Conservation (phyloP, 2,329 filamentous ascomycete species). For the Diplodia mutila region DNA sequence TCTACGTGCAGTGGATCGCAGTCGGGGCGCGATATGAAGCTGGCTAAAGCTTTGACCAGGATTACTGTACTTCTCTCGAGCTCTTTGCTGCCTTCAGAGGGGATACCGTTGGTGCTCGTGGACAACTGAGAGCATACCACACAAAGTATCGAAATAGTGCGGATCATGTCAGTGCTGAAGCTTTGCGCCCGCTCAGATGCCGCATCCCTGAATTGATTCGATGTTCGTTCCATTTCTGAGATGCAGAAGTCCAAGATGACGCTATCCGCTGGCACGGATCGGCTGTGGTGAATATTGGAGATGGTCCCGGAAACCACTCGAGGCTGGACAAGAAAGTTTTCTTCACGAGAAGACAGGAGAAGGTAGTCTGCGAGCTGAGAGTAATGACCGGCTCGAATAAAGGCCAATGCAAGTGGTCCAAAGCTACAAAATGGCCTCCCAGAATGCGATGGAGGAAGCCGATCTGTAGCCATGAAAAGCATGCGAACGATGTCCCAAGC, state of each 20-base stretch:
- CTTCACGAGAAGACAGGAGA: slow-evolving; percentile 39
- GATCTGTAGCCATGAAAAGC: slow-evolving; percentile 70
- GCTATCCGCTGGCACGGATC: neutral
- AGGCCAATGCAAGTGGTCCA: slow-evolving; percentile 49
- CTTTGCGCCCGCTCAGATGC: slow-evolving; percentile 48
- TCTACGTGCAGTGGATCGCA: slow-evolving; percentile 51
- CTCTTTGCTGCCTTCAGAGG: slow-evolving; percentile 23
- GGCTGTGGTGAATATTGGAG: neutral
- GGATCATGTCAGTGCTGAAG: slow-evolving; percentile 55
- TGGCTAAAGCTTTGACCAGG: slow-evolving; percentile 38
- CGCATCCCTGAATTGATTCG: slow-evolving; percentile 50
- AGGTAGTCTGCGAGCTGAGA: slow-evolving; percentile 54
- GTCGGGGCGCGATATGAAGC: slow-evolving; percentile 41
- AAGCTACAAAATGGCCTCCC: slow-evolving; percentile 40
- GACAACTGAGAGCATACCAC: slow-evolving; percentile 39
- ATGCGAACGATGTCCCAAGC: slow-evolving; percentile 70
- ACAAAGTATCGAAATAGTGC: slow-evolving; percentile 55
- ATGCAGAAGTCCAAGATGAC: slow-evolving; percentile 51
- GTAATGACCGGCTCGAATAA: slow-evolving; percentile 47
- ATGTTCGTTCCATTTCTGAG: slow-evolving; percentile 50
- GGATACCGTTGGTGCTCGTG: slow-evolving; percentile 32
- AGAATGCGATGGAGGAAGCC: slow-evolving; percentile 36
- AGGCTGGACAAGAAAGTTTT: neutral
- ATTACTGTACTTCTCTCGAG: slow-evolving; percentile 33
- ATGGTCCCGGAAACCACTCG: neutral